Evolutionary conservation across 1,139 yeast species (phyloP), one percentile per base, ranked within the genome.

Genomic region (Yamadazyma sp.): DNA sequence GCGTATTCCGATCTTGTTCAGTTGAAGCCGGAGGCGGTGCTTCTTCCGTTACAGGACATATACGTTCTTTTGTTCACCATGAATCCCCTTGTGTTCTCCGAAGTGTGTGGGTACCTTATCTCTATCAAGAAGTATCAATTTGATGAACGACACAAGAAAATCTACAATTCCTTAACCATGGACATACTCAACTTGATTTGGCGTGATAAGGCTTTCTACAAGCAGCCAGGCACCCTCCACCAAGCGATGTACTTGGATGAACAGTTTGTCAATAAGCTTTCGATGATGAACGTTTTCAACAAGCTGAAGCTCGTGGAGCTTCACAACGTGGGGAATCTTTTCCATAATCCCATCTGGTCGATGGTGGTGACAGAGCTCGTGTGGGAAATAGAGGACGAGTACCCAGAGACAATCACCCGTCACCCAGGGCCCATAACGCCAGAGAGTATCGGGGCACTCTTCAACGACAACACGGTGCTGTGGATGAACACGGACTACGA

Each of bases 151-250:
- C 50, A 58, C 22, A 68, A 71, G 32, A 48, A 50, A n/a, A 39
- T 73, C 5, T 81, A 77, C 39, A 80, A 81, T 41, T 62, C 77
- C 0, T 76, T 73, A 43, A 75, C 82, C 7, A 69, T 79, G 68
- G 89, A 83, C 53, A 51, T 77, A 6, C 70, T 85, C 37, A 83
- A 83, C 44, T 66, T 76, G 24, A 45, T 81, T 1, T 84, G 91
- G 91, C 64, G 86, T 48, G 81, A 81, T 45, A 73, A 69, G 51
- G 55, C 58, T 10, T 51, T 68, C 35, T 41, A 49, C 14, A 46
- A 48, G 28, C 58, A 51, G 25, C 40, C 41, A 2, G 40, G 43
- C 1, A 39, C 48, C 1, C 47, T 58, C 8, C 59, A 58, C 16
- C 65, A 59, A 31, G 76, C 70, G 1, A 61, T 81, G 44, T 62